phyloP scores from a whole-genome alignment of 306 rosid species.

The Gillenia trifoliata region DNA sequence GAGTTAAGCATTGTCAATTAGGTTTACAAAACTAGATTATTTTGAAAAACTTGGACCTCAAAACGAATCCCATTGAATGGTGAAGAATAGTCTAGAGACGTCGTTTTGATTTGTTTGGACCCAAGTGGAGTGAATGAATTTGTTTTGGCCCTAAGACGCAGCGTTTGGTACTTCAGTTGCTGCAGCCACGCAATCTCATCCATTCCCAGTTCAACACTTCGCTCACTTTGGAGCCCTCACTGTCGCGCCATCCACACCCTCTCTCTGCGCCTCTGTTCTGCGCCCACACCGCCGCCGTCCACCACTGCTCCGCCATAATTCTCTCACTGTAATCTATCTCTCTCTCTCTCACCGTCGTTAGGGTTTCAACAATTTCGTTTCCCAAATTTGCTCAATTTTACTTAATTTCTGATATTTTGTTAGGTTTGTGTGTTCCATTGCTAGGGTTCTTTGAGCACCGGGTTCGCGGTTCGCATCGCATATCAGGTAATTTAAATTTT shows the following conservation, averaged over 20 bases:
- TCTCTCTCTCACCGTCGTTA: background rate
- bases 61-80: background rate
- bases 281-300: background rate
- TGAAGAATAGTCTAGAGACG: background rate
- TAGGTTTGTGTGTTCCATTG: background rate
- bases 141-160: background rate
- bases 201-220: background rate
- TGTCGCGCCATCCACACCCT: conserved; percentile 9
- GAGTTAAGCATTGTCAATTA: background rate
- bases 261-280: background rate
- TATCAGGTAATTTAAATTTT: background rate
- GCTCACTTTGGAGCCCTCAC: conserved; percentile 6
- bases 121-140: too few species aligned
- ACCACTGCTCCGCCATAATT: background rate
- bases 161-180: background rate
- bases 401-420: background rate
- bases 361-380: background rate
- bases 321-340: background rate
- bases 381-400: background rate
- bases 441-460: conserved; percentile 1
- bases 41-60: background rate
- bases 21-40: too few species aligned
- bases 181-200: conserved; percentile 11
- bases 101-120: background rate
- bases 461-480: background rate